phyloP scores from a whole-genome alignment of 2,329 filamentous ascomycete species.

The Tolypocladium tundrense region DNA sequence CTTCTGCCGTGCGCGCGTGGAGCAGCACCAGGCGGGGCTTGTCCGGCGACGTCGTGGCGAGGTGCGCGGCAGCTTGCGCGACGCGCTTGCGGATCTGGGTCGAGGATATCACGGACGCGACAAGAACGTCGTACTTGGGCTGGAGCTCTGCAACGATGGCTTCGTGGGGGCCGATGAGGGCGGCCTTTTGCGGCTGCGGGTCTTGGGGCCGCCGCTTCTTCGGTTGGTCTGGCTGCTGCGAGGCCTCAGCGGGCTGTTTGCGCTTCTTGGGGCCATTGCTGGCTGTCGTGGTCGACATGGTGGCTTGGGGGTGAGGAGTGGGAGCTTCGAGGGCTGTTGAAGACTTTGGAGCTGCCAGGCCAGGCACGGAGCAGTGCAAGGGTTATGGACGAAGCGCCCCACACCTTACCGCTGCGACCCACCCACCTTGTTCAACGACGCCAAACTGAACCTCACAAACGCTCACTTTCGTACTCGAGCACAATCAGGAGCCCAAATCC shows the following conservation, averaged over 20 bases:
- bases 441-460: too few relatives aligned
- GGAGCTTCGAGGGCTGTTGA: background rate
- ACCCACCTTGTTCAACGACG: background rate
- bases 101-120: conserved; percentile 47
- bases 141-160: conserved; percentile 32
- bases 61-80: conserved; percentile 31
- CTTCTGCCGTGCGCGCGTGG: conserved; percentile 38
- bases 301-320: background rate
- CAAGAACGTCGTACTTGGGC: conserved; percentile 37
- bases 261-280: conserved; percentile 4
- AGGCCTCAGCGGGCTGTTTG: conserved; percentile 1
- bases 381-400: background rate
- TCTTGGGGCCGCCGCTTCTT: conserved; percentile 5
- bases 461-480: too few relatives aligned
- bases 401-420: background rate
- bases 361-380: background rate
- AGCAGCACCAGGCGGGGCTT: conserved; percentile 31
- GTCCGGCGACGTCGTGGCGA: conserved; percentile 16
- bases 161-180: conserved; percentile 28
- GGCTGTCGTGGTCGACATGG: conserved; percentile 2
- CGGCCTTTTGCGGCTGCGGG: conserved; percentile 3
- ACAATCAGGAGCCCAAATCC: too few relatives aligned
- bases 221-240: background rate
- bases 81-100: conserved; percentile 49
- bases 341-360: background rate